Percentiles rank a stretch among this genome's conserved stretches.
These are phyloP conservation scores for Fragilariopsis cylindrus DNA, from an alignment of 108 stramenopile genomes.

Conservation along the genomic window DNA sequence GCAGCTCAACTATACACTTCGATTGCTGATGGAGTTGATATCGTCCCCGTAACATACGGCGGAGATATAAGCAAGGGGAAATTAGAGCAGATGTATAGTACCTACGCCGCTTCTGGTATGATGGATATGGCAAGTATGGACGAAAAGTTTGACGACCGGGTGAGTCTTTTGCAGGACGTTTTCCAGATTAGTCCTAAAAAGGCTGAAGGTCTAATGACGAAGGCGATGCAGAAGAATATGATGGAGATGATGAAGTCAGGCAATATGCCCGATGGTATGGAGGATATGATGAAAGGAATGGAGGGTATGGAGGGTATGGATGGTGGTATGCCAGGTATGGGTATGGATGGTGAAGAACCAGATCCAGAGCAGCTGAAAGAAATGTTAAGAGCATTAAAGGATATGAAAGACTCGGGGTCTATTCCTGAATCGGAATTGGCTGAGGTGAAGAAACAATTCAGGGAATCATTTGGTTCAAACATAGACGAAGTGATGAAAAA, in stretches of 20 bases:
- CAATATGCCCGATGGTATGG: conserved; percentile 76
- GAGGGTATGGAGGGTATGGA: conserved; percentile 27
- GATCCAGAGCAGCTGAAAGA: conserved; percentile 75
- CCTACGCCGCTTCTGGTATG: conserved; percentile 74
- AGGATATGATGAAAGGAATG: conserved; percentile 81
- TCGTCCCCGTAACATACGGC: conserved; percentile 83
- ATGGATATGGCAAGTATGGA: conserved; percentile 40
- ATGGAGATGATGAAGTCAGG: conserved; percentile 84
- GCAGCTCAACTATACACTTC: conserved; percentile 79
- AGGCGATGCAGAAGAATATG: conserved; percentile 85
- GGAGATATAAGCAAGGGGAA: conserved; percentile 73
- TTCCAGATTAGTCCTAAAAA: conserved; percentile 80
- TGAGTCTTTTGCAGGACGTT: conserved; percentile 72
- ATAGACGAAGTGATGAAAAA: conserved; percentile 76
- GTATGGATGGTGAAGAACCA: conserved; percentile 50
- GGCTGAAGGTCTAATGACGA: conserved; percentile 84
- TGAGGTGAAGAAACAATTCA: conserved; percentile 72
- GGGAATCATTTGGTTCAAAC: conserved; percentile 70
- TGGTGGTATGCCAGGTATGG: conserved; percentile 23
- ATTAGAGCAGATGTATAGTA: conserved; percentile 80
- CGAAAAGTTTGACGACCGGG: conserved; percentile 59
- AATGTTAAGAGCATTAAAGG: conserved; percentile 61
- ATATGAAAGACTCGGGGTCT: conserved; percentile 73
- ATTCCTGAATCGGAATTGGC: conserved; percentile 64
- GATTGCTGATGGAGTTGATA: conserved; percentile 73